A percentile compares a stretch with the other conserved stretches of the same genome.
These are phyloP conservation scores for Erodium texanum DNA, from an alignment of 441 rosid genomes.

Conservation along the genomic window DNA sequence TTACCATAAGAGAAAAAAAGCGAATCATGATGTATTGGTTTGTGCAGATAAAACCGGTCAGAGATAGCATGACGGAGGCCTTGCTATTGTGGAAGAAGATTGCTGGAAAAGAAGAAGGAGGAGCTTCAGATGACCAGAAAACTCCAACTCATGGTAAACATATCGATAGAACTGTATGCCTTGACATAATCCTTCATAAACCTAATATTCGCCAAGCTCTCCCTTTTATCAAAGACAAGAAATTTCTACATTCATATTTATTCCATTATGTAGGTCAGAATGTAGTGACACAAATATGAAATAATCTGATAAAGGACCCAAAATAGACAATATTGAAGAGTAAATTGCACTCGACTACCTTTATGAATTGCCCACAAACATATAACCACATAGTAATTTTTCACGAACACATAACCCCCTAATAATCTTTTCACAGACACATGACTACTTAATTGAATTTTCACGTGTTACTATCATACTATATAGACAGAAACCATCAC, in stretches of 20 bases:
- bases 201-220: background rate
- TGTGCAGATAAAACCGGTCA: conserved; percentile 80
- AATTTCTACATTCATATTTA: background rate
- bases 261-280: background rate
- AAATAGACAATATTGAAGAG: background rate
- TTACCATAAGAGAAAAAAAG: background rate
- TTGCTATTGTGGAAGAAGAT: conserved; percentile 83
- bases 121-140: conserved; percentile 52
- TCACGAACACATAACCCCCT: too few species aligned
- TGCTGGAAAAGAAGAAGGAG: conserved; percentile 64
- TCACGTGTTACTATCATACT: too few species aligned
- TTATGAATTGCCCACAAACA: too few species aligned
- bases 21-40: conserved; percentile 10
- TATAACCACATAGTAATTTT: too few species aligned
- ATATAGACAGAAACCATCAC: too few species aligned
- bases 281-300: background rate
- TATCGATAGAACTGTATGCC: conserved; percentile 8
- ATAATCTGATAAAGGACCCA: background rate
- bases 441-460: too few species aligned
- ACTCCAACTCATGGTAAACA: conserved; percentile 46
- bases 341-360: too few species aligned
- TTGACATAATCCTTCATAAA: background rate
- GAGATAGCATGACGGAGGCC: conserved; percentile 94
- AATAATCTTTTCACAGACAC: too few species aligned
- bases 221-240: background rate